These are phyloP conservation scores for Lichtheimia ramosa DNA, from an alignment of 371 early-diverging fungal genomes.

Conservation along the genomic window DNA sequence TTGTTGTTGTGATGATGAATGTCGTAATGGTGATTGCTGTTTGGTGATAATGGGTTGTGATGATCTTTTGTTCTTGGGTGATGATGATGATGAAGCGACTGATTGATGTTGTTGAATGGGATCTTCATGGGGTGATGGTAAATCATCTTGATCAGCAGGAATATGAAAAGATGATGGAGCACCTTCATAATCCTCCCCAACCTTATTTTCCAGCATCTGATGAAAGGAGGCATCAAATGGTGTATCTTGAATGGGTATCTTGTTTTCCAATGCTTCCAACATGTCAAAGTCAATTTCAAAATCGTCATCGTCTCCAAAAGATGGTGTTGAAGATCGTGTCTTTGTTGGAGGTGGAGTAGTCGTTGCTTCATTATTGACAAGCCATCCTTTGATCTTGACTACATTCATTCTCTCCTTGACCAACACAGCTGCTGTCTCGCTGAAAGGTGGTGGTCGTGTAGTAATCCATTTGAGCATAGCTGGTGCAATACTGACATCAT, in stretches of 20 bases:
- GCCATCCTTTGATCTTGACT: neutral
- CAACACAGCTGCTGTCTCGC: neutral
- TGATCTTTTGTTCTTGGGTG: no score
- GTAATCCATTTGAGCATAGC: conserved; percentile 11
- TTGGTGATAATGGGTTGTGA: no score
- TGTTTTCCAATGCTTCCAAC: neutral
- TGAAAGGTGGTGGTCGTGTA: neutral
- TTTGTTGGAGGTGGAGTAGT: neutral
- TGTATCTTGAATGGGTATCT: neutral
- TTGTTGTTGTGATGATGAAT: no score
- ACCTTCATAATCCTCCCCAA: neutral
- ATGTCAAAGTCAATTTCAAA: neutral
- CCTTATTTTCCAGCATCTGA: conserved; percentile 3
- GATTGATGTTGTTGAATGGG: no score
- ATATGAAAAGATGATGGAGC: no score
- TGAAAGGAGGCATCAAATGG: neutral
- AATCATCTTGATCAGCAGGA: no score
- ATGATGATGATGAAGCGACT: no score
- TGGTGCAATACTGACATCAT: neutral
- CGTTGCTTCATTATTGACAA: neutral
- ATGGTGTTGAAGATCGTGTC: neutral
- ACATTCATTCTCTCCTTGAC: neutral
- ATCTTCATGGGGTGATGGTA: no score
- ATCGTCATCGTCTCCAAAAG: conserved; percentile 5
- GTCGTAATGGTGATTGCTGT: no score